These are phyloP conservation scores for Fraxinus cuspidata DNA, from an alignment of 257 asterid species.

Conservation along the genomic window DNA sequence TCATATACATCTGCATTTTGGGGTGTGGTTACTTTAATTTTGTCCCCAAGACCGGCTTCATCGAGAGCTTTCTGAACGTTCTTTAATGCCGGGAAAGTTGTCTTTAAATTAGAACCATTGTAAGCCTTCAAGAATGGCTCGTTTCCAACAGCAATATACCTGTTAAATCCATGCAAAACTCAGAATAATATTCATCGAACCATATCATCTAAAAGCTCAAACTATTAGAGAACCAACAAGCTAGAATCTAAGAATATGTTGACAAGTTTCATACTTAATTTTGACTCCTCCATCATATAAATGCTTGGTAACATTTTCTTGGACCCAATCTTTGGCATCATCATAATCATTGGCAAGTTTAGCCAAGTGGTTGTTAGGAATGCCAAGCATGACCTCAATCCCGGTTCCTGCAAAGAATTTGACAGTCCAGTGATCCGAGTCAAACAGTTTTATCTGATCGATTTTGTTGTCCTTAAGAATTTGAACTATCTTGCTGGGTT, in stretches of 20 bases:
- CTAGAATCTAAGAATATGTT: neutral
- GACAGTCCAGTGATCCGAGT: conserved; percentile 63
- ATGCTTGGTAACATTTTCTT: conserved; percentile 55
- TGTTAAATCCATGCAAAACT: conserved; percentile 14
- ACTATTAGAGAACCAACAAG: neutral
- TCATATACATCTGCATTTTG: conserved; percentile 82
- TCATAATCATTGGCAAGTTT: conserved; percentile 42
- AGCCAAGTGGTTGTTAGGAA: conserved; percentile 65
- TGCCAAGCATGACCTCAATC: conserved; percentile 78
- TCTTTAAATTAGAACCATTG: conserved; percentile 48
- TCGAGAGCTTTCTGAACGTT: conserved; percentile 75
- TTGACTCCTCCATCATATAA: conserved; percentile 58
- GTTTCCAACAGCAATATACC: conserved; percentile 82
- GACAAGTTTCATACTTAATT: conserved; percentile 48
- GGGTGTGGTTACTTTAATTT: conserved; percentile 78
- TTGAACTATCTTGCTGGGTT: conserved; percentile 44
- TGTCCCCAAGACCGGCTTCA: conserved; percentile 63
- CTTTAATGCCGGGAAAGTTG: conserved; percentile 61
- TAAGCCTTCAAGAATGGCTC: conserved; percentile 80
- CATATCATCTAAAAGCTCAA: neutral
- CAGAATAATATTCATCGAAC: neutral
- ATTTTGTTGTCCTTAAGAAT: conserved; percentile 68
- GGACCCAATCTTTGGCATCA: conserved; percentile 64
- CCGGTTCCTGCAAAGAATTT: conserved; percentile 59
- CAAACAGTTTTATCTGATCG: conserved; percentile 57